Conservation (phyloP, 768 basidiomycete species). For the Mycena filopes region DNA sequence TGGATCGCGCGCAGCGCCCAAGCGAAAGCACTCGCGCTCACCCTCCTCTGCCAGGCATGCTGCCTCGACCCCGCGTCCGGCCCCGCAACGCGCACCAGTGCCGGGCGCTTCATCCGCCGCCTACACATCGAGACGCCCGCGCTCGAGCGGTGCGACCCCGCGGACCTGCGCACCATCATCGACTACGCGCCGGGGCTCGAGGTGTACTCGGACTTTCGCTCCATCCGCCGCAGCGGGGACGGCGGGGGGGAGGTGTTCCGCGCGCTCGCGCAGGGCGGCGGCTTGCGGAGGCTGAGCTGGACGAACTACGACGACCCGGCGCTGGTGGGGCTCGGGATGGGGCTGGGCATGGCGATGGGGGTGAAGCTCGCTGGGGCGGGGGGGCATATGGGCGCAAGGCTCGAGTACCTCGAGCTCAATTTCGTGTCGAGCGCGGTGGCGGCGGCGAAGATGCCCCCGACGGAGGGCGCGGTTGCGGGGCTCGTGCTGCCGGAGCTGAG, state of each 20-base stretch:
- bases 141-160: conserved; percentile 71
- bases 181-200: conserved; percentile 69
- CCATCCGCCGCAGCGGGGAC: conserved; percentile 58
- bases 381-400: conserved; percentile 58
- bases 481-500: conserved; percentile 59
- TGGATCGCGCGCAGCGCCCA: conserved; percentile 71
- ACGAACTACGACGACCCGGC: conserved; percentile 11
- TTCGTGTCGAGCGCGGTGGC: conserved; percentile 54
- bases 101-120: conserved; percentile 62
- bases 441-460: background rate
- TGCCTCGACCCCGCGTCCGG: conserved; percentile 23
- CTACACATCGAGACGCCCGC: conserved; percentile 78
- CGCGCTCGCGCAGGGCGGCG: conserved; percentile 30
- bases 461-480: background rate
- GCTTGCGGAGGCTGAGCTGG: conserved; percentile 8
- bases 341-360: conserved; percentile 3
- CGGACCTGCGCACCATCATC: conserved; percentile 74
- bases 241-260: conserved; percentile 34
- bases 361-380: conserved; percentile 41
- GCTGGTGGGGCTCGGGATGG: background rate
- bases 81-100: conserved; percentile 45
- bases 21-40: conserved; percentile 55
- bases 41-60: conserved; percentile 31
- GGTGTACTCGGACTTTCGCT: conserved; percentile 64
- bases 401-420: conserved; percentile 77